A percentile compares a stretch with the other conserved stretches of the same genome.
Conservation (phyloP, 495 filamentous ascomycete genomes). For the Bombardia bombarda region DNA sequence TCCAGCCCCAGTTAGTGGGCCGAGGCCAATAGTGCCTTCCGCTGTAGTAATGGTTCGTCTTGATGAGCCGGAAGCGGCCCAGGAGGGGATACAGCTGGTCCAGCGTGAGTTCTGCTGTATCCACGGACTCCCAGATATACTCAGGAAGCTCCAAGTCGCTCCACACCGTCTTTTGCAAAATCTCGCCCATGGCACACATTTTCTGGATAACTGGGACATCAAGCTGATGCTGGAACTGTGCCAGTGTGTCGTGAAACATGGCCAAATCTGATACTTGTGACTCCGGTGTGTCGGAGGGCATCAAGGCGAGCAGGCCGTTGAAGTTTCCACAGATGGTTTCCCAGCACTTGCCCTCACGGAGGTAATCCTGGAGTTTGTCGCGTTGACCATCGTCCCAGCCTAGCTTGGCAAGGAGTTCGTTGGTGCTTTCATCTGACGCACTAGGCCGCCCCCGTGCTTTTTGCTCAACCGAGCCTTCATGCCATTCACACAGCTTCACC, state of each 20-base stretch:
- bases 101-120: constrained; percentile 7
- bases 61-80: constrained; percentile 10
- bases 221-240: constrained; percentile 13
- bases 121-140: constrained; percentile 18
- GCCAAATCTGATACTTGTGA: constrained; percentile 12
- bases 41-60: constrained; percentile 9
- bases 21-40: constrained; percentile 7
- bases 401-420: constrained; percentile 11
- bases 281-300: constrained; percentile 7
- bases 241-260: constrained; percentile 14
- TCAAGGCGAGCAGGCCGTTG: constrained; percentile 17
- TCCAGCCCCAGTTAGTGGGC: constrained; percentile 13
- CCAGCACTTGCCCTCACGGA: constrained; percentile 27
- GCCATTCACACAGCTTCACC: constrained; percentile 11
- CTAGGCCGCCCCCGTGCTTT: not conserved
- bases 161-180: constrained; percentile 14
- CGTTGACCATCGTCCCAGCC: constrained; percentile 13
- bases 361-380: constrained; percentile 13
- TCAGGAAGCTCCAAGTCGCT: constrained; percentile 15
- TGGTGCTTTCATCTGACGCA: constrained; percentile 1
- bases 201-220: constrained; percentile 8
- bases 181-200: constrained; percentile 15
- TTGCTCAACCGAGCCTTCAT: constrained; percentile 1
- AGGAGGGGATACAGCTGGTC: constrained; percentile 13
- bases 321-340: constrained; percentile 14